Evolutionary conservation across 768 basidiomycete species (phyloP).

Genomic region (Favolaschia claudopus): DNA sequence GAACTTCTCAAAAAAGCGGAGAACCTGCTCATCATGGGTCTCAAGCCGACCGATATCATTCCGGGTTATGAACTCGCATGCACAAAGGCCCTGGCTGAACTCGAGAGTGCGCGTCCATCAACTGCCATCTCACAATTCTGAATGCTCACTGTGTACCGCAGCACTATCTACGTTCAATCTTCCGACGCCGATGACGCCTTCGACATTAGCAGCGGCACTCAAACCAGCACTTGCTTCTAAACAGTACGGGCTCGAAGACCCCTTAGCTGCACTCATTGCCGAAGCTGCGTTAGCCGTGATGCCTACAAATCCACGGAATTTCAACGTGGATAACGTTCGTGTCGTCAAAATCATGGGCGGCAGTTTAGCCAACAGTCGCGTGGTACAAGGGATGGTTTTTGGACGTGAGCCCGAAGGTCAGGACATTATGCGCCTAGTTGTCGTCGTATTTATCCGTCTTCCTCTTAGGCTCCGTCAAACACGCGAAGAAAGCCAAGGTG

Average conservation of each 20-base stretch:
- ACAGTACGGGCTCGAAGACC: constrained; percentile 93
- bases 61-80: constrained; percentile 95
- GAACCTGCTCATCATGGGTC: constrained; percentile 91
- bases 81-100: constrained; percentile 81
- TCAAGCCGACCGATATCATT: constrained; percentile 96
- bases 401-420: constrained; percentile 93
- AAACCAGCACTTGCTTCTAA: constrained; percentile 96
- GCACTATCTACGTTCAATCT: constrained; percentile 75
- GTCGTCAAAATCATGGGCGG: constrained; percentile 99
- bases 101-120: constrained; percentile 77
- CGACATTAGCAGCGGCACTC: constrained; percentile 76
- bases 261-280: constrained; percentile 82
- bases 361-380: constrained; percentile 80
- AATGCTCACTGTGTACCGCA: constrained; percentile 37
- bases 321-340: constrained; percentile 98
- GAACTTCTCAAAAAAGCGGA: constrained; percentile 95
- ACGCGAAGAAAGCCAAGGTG: constrained; percentile 86
- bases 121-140: not conserved
- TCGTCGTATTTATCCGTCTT: not conserved
- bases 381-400: constrained; percentile 98
- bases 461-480: constrained; percentile 76
- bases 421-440: constrained; percentile 21
- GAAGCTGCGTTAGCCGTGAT: constrained; percentile 94
- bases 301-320: constrained; percentile 87
- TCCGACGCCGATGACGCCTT: constrained; percentile 74